A percentile compares a stretch with the other conserved stretches of the same genome.
Conservation (phyloP, 176 grass and related monocot genomes). For the Typha latifolia region DNA sequence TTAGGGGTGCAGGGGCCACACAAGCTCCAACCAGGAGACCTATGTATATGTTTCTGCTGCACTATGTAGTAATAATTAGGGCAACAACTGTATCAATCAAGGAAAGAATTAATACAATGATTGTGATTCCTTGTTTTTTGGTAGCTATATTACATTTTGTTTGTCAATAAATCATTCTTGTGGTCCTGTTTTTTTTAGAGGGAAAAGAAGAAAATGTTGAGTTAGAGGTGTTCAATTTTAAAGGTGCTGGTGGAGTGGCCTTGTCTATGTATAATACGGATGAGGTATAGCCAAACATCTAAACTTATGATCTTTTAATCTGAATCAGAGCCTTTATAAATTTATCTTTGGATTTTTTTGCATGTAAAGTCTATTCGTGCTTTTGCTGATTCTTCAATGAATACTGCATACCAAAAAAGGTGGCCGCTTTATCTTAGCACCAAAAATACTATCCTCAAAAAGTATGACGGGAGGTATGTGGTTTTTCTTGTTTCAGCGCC, state of each 20-base stretch:
- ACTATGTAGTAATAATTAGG: too few relatives aligned
- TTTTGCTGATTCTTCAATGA: conserved; percentile 86
- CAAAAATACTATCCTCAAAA: conserved; percentile 95
- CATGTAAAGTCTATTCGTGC: conserved; percentile 54
- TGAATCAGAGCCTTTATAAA: background rate
- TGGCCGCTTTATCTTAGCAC: conserved; percentile 99
- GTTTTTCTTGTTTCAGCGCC: background rate
- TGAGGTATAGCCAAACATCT: conserved; percentile 45
- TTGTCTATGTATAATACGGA: conserved; percentile 75
- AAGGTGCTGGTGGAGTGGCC: conserved; percentile 62
- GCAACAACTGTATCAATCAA: too few relatives aligned
- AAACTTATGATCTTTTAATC: conserved; percentile 6
- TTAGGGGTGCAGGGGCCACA: too few relatives aligned
- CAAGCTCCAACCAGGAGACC: too few relatives aligned
- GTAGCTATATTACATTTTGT: too few relatives aligned
- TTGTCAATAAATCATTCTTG: too few relatives aligned
- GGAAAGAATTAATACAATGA: too few relatives aligned
- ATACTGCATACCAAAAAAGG: conserved; percentile 74
- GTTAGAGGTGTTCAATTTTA: conserved; percentile 67
- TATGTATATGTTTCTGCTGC: too few relatives aligned
- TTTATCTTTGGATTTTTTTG: conserved; percentile 6
- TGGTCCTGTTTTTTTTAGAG: conserved; percentile 32
- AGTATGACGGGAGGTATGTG: conserved; percentile 80
- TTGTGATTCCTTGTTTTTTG: too few relatives aligned
- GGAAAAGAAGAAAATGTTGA: conserved; percentile 52